These are phyloP conservation scores for Trichoderma cornu-damae DNA, from an alignment of 2,329 filamentous ascomycete genomes.

Conservation along the genomic window DNA sequence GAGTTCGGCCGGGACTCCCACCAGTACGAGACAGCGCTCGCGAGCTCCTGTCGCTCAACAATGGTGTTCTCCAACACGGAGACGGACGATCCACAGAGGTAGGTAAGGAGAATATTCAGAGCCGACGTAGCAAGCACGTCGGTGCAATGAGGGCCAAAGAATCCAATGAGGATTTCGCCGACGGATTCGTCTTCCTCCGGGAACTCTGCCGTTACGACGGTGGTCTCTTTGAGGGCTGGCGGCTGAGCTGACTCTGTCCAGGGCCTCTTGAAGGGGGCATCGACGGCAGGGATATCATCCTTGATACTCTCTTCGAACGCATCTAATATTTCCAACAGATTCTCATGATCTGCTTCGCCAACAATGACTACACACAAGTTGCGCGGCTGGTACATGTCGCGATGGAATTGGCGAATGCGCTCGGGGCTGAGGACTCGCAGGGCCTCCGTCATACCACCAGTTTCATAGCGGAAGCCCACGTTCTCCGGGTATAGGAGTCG, in stretches of 20 bases:
- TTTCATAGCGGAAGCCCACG: conserved; percentile 93
- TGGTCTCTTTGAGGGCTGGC: conserved; percentile 64
- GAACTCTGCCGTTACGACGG: conserved; percentile 77
- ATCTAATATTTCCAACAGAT: conserved; percentile 76
- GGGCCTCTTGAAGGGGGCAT: conserved; percentile 74
- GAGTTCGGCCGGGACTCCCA: conserved; percentile 75
- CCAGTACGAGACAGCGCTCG: conserved; percentile 76
- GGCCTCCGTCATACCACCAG: conserved; percentile 94
- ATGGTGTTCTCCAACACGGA: conserved; percentile 86
- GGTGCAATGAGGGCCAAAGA: conserved; percentile 78
- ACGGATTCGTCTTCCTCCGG: conserved; percentile 94
- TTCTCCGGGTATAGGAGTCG: conserved; percentile 81
- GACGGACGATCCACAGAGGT: conserved; percentile 88
- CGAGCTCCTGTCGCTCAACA: conserved; percentile 88
- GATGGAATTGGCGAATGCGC: conserved; percentile 89
- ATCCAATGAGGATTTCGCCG: conserved; percentile 80
- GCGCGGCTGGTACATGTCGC: conserved; percentile 95
- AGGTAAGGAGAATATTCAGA: conserved; percentile 73
- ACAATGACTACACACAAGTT: conserved; percentile 88
- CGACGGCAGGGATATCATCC: conserved; percentile 69
- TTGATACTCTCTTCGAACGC: conserved; percentile 84
- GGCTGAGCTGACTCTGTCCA: conserved; percentile 87
- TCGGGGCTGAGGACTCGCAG: conserved; percentile 80
- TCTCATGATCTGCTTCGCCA: conserved; percentile 80
- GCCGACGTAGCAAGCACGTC: conserved; percentile 65